phyloP scores from a whole-genome alignment of 2,329 filamentous ascomycete genomes.

The Colletotrichum chrysophilum region DNA sequence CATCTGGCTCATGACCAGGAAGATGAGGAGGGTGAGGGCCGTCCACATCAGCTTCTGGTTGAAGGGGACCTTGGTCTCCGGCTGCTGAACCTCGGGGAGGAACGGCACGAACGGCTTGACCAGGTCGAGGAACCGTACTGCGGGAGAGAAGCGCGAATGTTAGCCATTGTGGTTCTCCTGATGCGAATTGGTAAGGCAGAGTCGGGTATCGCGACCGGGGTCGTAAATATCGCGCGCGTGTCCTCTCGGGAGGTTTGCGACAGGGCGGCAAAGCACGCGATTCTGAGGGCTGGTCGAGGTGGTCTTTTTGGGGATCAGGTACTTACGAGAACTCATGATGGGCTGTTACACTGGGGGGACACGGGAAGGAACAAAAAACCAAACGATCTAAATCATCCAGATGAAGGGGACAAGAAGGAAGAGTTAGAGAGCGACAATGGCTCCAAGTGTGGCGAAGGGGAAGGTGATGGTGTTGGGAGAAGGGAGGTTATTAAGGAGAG shows the following conservation, averaged over 20 bases:
- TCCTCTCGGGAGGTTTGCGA: constrained; percentile 13
- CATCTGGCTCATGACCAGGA: constrained; percentile 99
- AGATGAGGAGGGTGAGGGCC: constrained; percentile 92
- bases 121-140: constrained; percentile 98
- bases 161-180: constrained; percentile 12
- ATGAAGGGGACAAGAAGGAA: constrained; percentile 34
- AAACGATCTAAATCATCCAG: constrained; percentile 40
- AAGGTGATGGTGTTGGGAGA: constrained; percentile 33
- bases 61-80: constrained; percentile 98
- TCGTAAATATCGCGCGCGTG: neutral
- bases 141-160: neutral
- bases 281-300: neutral
- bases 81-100: constrained; percentile 98
- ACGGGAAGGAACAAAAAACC: constrained; percentile 27
- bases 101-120: constrained; percentile 99
- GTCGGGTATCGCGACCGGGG: neutral
- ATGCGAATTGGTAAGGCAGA: neutral
- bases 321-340: constrained; percentile 63
- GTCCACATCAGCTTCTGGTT: constrained; percentile 99
- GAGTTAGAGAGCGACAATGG: constrained; percentile 25
- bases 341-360: constrained; percentile 36
- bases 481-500: constrained; percentile 38
- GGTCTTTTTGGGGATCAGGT: neutral
- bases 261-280: constrained; percentile 1
- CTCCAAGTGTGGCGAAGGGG: constrained; percentile 34